Conservation (phyloP, 176 grass and related monocot species). For the Avena atlantica region DNA sequence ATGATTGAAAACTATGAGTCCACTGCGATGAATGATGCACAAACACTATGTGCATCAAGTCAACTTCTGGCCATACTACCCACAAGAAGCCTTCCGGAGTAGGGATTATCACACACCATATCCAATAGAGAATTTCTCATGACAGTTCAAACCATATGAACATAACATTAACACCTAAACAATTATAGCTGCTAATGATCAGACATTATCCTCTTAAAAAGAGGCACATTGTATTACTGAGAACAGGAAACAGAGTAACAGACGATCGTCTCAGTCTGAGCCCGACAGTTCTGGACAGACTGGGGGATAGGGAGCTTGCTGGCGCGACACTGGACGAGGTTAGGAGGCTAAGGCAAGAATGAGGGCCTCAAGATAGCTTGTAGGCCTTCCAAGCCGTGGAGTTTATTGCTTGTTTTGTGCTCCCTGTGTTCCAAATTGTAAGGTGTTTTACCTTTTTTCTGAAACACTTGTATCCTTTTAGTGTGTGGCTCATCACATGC, state of each 20-base stretch:
- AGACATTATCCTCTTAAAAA: neutral
- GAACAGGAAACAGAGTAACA: neutral
- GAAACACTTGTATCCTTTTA: too few relatives aligned
- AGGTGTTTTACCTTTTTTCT: too few relatives aligned
- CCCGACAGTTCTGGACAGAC: too few relatives aligned
- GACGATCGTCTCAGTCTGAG: neutral
- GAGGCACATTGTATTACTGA: neutral
- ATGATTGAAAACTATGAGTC: neutral
- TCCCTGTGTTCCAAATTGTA: too few relatives aligned
- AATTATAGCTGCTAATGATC: neutral
- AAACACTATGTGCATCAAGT: neutral
- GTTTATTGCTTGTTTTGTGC: too few relatives aligned
- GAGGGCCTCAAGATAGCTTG: too few relatives aligned
- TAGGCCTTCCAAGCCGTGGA: too few relatives aligned
- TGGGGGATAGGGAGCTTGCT: too few relatives aligned
- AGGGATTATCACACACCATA: neutral
- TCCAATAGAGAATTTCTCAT: too few relatives aligned
- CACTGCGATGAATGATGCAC: neutral
- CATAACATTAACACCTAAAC: neutral
- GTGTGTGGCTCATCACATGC: too few relatives aligned
- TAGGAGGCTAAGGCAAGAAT: too few relatives aligned
- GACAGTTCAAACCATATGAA: neutral
- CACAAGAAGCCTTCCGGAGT: slow-evolving; percentile 12
- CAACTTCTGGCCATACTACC: neutral
- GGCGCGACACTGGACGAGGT: too few relatives aligned